phyloP scores from a whole-genome alignment of 768 basidiomycete genomes.

The Cystobasidium tubakii region DNA sequence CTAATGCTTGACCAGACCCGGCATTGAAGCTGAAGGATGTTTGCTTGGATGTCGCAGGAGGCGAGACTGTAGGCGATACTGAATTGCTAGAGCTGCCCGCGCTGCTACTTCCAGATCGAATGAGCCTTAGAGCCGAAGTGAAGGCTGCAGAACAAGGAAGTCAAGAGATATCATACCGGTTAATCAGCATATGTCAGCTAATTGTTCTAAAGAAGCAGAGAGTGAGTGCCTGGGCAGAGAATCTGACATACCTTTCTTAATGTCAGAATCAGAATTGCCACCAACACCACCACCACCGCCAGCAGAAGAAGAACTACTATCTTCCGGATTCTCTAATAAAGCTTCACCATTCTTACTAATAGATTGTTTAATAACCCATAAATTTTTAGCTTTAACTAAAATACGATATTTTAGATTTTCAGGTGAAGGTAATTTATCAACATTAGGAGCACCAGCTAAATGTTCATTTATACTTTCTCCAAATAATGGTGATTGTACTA shows the following conservation, averaged over 20 bases:
- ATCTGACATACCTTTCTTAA: constrained; percentile 35
- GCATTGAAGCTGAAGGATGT: background rate
- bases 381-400: constrained; percentile 81
- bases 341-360: constrained; percentile 16
- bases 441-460: constrained; percentile 43
- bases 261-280: constrained; percentile 42
- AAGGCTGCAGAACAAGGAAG: constrained; percentile 1
- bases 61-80: constrained; percentile 6
- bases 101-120: constrained; percentile 18
- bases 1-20: background rate
- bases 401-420: constrained; percentile 70
- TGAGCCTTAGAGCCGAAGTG: constrained; percentile 10
- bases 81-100: background rate
- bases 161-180: background rate
- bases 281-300: background rate
- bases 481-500: constrained; percentile 50
- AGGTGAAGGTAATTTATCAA: constrained; percentile 71
- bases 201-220: too few species aligned
- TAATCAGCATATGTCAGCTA: background rate
- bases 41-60: background rate
- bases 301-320: constrained; percentile 29
- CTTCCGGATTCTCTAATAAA: background rate
- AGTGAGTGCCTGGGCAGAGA: too few species aligned
- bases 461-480: constrained; percentile 43
- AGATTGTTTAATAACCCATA: constrained; percentile 53